These are phyloP conservation scores for Chaetomium fimeti DNA, from an alignment of 495 filamentous ascomycete genomes.

Conservation along the genomic window DNA sequence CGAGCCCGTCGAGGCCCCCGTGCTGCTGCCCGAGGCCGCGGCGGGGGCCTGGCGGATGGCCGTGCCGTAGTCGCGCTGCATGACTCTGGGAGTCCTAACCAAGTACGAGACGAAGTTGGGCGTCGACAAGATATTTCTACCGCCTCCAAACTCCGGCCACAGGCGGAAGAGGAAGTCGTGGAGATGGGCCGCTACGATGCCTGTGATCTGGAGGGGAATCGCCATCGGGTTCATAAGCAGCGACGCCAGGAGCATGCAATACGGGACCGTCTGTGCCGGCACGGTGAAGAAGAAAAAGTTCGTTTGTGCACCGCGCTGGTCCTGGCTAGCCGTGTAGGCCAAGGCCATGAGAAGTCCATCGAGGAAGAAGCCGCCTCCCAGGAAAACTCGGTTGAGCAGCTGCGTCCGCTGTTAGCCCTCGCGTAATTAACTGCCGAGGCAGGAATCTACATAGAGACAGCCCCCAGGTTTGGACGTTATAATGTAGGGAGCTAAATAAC, in stretches of 20 bases:
- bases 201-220: conserved; percentile 55
- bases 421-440: background rate
- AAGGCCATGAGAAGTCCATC: conserved; percentile 71
- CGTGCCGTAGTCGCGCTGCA: conserved; percentile 59
- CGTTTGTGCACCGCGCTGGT: conserved; percentile 68
- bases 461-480: conserved; percentile 23
- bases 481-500: conserved; percentile 87
- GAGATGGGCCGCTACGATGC: conserved; percentile 77
- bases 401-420: conserved; percentile 33
- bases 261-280: conserved; percentile 70
- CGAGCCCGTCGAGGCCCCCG: conserved; percentile 36
- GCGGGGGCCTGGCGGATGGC: conserved; percentile 43
- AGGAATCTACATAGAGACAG: background rate
- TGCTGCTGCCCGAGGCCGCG: conserved; percentile 36
- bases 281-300: conserved; percentile 76
- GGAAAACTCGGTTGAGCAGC: conserved; percentile 50
- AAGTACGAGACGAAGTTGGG: conserved; percentile 63
- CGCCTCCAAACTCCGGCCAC: conserved; percentile 80
- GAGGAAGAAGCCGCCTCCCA: conserved; percentile 55
- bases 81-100: conserved; percentile 51
- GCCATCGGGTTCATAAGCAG: conserved; percentile 56
- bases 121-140: conserved; percentile 66
- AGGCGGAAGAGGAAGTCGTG: conserved; percentile 82
- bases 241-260: conserved; percentile 67
- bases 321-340: conserved; percentile 77